A percentile compares a stretch with the other conserved stretches of the same genome.
Evolutionary conservation across 345 rosid species (phyloP).

Genomic region (Anastatica hierochuntica): DNA sequence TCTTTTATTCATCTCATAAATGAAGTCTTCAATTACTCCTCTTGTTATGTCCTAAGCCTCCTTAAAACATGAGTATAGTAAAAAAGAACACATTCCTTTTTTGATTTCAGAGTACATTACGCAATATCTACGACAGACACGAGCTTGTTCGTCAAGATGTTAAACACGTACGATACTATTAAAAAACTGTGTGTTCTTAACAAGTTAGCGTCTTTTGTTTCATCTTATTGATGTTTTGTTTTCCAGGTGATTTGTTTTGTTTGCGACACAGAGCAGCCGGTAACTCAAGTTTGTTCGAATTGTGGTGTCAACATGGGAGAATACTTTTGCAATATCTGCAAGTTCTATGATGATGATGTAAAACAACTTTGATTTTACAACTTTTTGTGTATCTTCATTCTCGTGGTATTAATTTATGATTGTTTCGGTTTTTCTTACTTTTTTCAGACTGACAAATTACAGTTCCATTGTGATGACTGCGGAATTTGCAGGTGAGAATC

Average conservation of each 20-base stretch:
- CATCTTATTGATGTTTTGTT: neutral
- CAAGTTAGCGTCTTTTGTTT: neutral
- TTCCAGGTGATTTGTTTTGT: slow-evolving; percentile 80
- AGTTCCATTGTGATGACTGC: slow-evolving; percentile 92
- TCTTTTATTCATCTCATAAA: neutral
- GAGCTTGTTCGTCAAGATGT: slow-evolving; percentile 78
- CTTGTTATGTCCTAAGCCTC: neutral
- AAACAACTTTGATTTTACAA: neutral
- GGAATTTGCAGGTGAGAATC: slow-evolving; percentile 77
- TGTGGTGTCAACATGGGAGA: slow-evolving; percentile 99
- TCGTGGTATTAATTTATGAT: neutral
- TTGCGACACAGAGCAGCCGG: slow-evolving; percentile 97
- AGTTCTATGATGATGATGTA: slow-evolving; percentile 91
- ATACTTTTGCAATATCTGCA: slow-evolving; percentile 84
- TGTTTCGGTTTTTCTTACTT: neutral
- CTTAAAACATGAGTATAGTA: neutral
- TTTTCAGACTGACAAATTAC: slow-evolving; percentile 54
- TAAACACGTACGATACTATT: slow-evolving; percentile 43
- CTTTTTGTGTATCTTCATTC: neutral
- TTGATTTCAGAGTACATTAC: slow-evolving; percentile 48
- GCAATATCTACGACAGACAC: slow-evolving; percentile 50
- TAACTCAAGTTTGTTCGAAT: slow-evolving; percentile 71
- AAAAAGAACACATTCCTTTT: neutral
- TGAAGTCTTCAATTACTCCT: neutral
- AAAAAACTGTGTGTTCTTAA: neutral